These are phyloP conservation scores for Bryoglossum gracile DNA, from an alignment of 495 filamentous ascomycete genomes.

Conservation along the genomic window DNA sequence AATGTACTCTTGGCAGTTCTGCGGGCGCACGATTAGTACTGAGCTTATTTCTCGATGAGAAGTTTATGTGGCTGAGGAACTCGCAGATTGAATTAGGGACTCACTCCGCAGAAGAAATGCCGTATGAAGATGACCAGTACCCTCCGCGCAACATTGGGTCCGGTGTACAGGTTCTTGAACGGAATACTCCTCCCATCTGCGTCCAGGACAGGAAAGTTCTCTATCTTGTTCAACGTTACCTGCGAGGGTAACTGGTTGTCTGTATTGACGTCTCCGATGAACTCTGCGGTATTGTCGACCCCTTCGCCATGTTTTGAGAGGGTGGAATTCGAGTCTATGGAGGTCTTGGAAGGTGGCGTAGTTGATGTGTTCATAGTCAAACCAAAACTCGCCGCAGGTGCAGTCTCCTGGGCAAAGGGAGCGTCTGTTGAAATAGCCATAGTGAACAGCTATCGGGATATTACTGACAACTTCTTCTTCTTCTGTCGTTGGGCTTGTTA, in stretches of 20 bases:
- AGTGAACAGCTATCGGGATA: background rate
- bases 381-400: background rate
- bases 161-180: constrained; percentile 63
- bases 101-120: constrained; percentile 85
- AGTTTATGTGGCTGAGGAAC: too few species aligned
- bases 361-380: background rate
- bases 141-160: constrained; percentile 42
- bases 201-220: constrained; percentile 56
- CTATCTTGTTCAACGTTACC: constrained; percentile 41
- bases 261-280: constrained; percentile 39
- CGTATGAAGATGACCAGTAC: constrained; percentile 76
- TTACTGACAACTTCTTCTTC: background rate
- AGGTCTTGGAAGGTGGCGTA: background rate
- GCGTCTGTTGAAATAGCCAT: background rate
- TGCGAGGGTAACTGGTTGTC: constrained; percentile 46
- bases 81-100: too few species aligned
- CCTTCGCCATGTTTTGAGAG: background rate
- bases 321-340: background rate
- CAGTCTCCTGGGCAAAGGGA: background rate
- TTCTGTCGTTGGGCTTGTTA: too few species aligned
- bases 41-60: too few species aligned
- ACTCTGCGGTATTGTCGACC: constrained; percentile 22
- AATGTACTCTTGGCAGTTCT: constrained; percentile 73
- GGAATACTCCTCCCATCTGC: constrained; percentile 50
- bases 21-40: background rate